Conservation (phyloP, 371 early-diverging fungal genomes). For the Actinomortierella ambigua region DNA sequence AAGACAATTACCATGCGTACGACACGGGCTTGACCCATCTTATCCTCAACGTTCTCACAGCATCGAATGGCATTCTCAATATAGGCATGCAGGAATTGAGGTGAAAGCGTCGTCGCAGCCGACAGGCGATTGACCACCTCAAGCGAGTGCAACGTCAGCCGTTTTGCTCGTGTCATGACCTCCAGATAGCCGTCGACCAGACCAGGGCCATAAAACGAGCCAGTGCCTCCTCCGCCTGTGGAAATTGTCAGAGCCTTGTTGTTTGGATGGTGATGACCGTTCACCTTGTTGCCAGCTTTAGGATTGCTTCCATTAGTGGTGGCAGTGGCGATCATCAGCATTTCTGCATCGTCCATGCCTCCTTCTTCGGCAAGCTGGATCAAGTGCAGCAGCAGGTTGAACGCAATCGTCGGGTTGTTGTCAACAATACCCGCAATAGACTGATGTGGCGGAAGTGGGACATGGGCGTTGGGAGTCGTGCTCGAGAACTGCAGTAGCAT, state of each 20-base stretch:
- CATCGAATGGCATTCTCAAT: conserved; percentile 70
- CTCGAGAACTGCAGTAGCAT: conserved; percentile 37
- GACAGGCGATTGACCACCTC: conserved; percentile 70
- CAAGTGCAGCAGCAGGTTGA: conserved; percentile 37
- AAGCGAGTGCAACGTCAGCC: conserved; percentile 50
- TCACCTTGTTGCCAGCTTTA: neutral
- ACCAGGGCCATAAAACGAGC: conserved; percentile 18
- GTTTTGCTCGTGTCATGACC: conserved; percentile 35
- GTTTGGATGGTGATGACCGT: too few relatives aligned
- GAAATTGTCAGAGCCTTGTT: too few relatives aligned
- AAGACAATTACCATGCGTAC: conserved; percentile 64
- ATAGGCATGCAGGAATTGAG: conserved; percentile 65
- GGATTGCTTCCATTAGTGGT: neutral
- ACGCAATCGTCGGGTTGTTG: conserved; percentile 42
- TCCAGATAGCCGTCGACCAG: conserved; percentile 38
- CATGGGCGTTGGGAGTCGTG: conserved; percentile 26
- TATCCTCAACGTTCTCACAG: conserved; percentile 63
- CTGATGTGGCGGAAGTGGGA: conserved; percentile 33
- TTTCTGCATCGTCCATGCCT: neutral
- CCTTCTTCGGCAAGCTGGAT: conserved; percentile 26
- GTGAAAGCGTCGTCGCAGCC: conserved; percentile 49
- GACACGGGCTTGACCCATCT: conserved; percentile 62
- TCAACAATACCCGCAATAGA: conserved; percentile 38
- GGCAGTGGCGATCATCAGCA: too few relatives aligned
- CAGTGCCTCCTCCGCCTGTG: conserved; percentile 8